Conservation (phyloP, 345 rosid species). For the Eucalyptus virginea region DNA sequence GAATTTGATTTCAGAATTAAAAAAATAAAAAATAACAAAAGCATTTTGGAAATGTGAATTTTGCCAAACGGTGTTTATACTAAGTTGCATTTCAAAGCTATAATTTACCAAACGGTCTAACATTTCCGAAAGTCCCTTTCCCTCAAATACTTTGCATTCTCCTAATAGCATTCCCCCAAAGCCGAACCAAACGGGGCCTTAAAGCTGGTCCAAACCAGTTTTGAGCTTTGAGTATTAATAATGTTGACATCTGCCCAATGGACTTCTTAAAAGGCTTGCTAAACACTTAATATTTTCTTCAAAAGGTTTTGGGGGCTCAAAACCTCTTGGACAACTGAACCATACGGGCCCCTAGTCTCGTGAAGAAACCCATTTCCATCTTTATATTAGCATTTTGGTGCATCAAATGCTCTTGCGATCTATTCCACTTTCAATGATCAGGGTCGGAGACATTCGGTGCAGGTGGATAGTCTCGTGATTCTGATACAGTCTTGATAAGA, state of each 20-base stretch:
- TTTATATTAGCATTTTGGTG: not conserved
- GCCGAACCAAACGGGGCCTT: no score
- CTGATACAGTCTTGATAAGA: not conserved
- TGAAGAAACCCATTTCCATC: not conserved
- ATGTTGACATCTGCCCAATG: no score
- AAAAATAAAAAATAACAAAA: no score
- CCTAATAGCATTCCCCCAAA: no score
- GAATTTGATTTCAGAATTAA: no score
- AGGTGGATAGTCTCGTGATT: not conserved
- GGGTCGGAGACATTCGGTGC: not conserved
- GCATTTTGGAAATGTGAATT: no score
- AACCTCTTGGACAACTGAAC: accelerated
- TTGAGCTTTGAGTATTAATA: accelerated
- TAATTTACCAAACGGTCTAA: no score
- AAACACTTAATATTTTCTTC: no score
- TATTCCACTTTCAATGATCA: not conserved
- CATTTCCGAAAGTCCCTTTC: no score
- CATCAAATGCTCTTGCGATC: not conserved
- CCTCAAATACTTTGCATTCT: no score
- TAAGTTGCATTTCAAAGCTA: no score
- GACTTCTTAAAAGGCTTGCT: accelerated
- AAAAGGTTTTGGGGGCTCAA: accelerated
- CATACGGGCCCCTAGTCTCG: accelerated
- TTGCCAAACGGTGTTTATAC: no score
- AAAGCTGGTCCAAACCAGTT: accelerated